Conservation (phyloP, 2,329 filamentous ascomycete genomes). For the Aspergillus felis region DNA sequence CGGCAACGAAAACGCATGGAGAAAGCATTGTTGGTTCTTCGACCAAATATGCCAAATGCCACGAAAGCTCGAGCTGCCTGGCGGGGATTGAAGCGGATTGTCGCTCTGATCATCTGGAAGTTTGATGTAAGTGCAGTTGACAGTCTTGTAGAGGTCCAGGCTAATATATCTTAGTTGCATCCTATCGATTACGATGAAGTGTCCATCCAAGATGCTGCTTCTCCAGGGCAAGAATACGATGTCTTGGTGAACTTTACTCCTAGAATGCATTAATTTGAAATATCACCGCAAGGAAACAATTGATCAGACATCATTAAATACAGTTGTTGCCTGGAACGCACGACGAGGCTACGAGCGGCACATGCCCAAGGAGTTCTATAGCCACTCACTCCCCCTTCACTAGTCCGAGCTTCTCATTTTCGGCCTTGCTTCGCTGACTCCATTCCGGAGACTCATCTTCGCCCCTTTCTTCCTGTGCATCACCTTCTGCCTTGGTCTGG, state of each 20-base stretch:
- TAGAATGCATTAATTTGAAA: background rate
- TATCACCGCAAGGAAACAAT: background rate
- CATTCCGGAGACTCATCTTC: slow-evolving; percentile 59
- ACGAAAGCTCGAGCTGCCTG: slow-evolving; percentile 6
- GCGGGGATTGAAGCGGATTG: slow-evolving; percentile 13
- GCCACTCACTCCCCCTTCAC: slow-evolving; percentile 40
- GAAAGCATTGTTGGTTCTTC: slow-evolving; percentile 5
- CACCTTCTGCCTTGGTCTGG: slow-evolving; percentile 60
- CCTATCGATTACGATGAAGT: background rate
- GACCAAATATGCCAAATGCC: background rate
- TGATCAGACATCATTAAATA: background rate
- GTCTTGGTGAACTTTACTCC: slow-evolving; percentile 5
- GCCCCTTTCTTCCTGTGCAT: slow-evolving; percentile 59
- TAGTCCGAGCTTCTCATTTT: slow-evolving; percentile 55
- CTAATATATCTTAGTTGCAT: slow-evolving; percentile 1
- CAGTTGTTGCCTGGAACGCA: background rate
- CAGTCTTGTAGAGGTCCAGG: background rate
- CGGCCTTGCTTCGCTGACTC: slow-evolving; percentile 53
- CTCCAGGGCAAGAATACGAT: background rate
- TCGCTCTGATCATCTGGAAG: slow-evolving; percentile 10
- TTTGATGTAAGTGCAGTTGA: slow-evolving; percentile 10
- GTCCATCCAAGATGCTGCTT: background rate
- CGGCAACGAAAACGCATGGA: slow-evolving; percentile 8
- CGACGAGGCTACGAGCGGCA: background rate
- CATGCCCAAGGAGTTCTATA: too few species aligned